These are phyloP conservation scores for Withania somnifera DNA, from an alignment of 305 asterid genomes.

Conservation along the genomic window DNA sequence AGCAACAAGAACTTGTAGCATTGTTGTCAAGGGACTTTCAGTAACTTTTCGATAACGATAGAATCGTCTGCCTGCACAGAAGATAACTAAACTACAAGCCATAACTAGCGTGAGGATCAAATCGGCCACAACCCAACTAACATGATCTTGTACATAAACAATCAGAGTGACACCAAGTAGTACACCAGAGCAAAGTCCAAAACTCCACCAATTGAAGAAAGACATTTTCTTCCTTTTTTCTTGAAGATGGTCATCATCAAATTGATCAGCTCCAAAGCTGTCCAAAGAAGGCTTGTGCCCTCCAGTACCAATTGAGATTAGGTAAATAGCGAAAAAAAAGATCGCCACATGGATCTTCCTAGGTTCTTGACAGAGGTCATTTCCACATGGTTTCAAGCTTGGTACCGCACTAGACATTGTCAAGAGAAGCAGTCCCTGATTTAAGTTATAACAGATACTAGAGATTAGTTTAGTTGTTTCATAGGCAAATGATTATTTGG, in stretches of 20 bases:
- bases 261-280: slow-evolving; percentile 96
- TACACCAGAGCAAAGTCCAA: slow-evolving; percentile 65
- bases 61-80: slow-evolving; percentile 44
- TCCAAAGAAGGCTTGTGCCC: slow-evolving; percentile 83
- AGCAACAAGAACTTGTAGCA: slow-evolving; percentile 57
- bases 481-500: not conserved
- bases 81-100: slow-evolving; percentile 31
- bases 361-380: slow-evolving; percentile 23
- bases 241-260: slow-evolving; percentile 64
- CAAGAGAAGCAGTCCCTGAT: slow-evolving; percentile 68
- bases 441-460: not conserved
- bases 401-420: slow-evolving; percentile 63
- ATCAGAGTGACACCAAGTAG: slow-evolving; percentile 62
- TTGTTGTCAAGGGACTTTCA: slow-evolving; percentile 74
- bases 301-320: slow-evolving; percentile 75
- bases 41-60: slow-evolving; percentile 49
- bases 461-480: not conserved
- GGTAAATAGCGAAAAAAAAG: slow-evolving; percentile 67
- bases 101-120: slow-evolving; percentile 44
- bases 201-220: slow-evolving; percentile 92
- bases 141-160: slow-evolving; percentile 60
- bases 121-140: slow-evolving; percentile 73
- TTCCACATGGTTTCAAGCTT: slow-evolving; percentile 35
- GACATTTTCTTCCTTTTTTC: slow-evolving; percentile 68
- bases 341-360: slow-evolving; percentile 37